Percentiles rank a stretch among this genome's conserved stretches.
Conservation (phyloP, 768 basidiomycete species). For the Pleurotus sapidus region DNA sequence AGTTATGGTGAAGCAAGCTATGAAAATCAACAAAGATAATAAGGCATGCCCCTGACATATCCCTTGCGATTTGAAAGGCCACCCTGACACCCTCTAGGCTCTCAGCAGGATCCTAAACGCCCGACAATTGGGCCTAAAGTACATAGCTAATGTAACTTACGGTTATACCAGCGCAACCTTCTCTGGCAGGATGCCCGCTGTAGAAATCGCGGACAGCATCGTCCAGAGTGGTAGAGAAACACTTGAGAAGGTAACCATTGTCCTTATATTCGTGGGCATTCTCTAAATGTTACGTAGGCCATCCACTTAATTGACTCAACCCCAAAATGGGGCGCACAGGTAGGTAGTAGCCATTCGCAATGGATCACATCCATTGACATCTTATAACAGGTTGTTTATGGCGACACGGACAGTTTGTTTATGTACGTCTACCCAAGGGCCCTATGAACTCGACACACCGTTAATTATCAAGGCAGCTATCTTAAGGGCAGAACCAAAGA, state of each 20-base stretch:
- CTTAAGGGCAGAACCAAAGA: conserved; percentile 90
- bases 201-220: conserved; percentile 97
- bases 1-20: conserved; percentile 97
- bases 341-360: conserved; percentile 8
- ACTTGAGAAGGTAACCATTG: conserved; percentile 72
- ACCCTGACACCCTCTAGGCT: conserved; percentile 40
- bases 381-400: conserved; percentile 74
- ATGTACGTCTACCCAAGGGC: conserved; percentile 37
- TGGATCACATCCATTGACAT: conserved; percentile 7
- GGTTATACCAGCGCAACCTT: conserved; percentile 94
- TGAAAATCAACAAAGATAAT: conserved; percentile 77
- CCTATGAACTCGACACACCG: not conserved
- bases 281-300: conserved; percentile 47
- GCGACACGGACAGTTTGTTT: conserved; percentile 97
- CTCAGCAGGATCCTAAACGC: conserved; percentile 80
- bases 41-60: conserved; percentile 48
- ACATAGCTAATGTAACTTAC: conserved; percentile 92
- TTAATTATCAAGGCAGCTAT: conserved; percentile 35
- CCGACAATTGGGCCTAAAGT: conserved; percentile 90
- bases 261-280: not conserved
- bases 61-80: not conserved
- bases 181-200: conserved; percentile 97
- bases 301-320: conserved; percentile 74
- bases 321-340: conserved; percentile 82
- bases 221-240: conserved; percentile 97